phyloP scores from a whole-genome alignment of 2,329 filamentous ascomycete genomes.

The Diaporthe sp. region DNA sequence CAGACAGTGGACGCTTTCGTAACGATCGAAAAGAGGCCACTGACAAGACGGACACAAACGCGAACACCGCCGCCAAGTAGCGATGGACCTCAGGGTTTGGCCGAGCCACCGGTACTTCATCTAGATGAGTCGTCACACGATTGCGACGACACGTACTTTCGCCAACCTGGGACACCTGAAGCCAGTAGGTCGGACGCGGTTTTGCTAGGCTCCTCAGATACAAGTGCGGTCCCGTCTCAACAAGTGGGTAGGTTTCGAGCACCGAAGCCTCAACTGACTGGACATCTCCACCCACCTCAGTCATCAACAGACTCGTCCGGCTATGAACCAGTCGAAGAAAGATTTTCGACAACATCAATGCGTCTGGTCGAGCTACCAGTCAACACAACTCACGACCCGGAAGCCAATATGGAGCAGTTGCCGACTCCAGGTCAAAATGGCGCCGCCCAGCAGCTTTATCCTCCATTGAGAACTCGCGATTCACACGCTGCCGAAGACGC shows the following conservation, averaged over 20 bases:
- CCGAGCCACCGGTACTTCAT: too few relatives aligned
- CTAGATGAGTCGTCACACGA: background rate
- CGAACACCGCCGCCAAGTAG: constrained; percentile 48
- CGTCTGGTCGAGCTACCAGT: background rate
- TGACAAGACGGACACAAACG: constrained; percentile 9
- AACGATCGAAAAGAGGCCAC: constrained; percentile 35
- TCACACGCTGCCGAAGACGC: background rate
- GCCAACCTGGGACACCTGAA: background rate
- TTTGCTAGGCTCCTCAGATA: background rate
- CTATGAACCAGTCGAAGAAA: background rate
- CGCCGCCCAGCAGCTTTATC: background rate
- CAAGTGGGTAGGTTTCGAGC: background rate
- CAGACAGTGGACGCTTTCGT: background rate
- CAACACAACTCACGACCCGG: background rate
- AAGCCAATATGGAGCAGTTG: background rate
- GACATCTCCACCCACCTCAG: background rate
- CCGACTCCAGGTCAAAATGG: background rate
- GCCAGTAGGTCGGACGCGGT: background rate
- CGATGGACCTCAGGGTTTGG: constrained; percentile 50
- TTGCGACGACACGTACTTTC: too few relatives aligned
- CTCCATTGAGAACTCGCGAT: background rate
- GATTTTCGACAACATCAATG: background rate
- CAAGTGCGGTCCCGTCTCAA: background rate
- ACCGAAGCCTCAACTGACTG: background rate
- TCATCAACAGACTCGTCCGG: background rate